Evolutionary conservation across 1,284 basidiomycete genomes (phyloP).

Genomic region (Xanthoconium separans): DNA sequence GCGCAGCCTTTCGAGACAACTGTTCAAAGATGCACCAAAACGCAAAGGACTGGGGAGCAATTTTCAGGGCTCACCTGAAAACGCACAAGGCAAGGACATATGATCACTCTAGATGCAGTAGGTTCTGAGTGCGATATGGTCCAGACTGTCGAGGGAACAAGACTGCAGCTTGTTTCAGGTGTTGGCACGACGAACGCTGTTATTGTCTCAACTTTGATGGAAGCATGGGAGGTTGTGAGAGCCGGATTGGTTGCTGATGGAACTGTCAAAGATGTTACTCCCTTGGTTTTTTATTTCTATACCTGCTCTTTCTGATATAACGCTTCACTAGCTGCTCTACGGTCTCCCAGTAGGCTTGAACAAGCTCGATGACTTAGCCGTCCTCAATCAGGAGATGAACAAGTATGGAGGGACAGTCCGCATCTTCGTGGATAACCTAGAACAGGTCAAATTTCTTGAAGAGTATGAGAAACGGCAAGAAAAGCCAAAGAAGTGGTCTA

Average conservation of each 20-base stretch:
- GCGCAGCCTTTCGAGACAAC: constrained; percentile 66
- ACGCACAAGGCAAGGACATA: constrained; percentile 64
- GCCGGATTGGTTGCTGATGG: constrained; percentile 71
- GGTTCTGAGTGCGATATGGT: constrained; percentile 8
- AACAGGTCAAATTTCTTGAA: constrained; percentile 68
- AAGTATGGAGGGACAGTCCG: constrained; percentile 56
- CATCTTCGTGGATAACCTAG: constrained; percentile 74
- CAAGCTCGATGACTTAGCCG: constrained; percentile 71
- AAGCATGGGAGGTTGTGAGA: constrained; percentile 73
- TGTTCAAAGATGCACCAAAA: constrained; percentile 71
- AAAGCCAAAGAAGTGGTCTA: constrained; percentile 58
- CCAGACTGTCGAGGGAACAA: constrained; percentile 73
- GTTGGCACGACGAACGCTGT: constrained; percentile 57
- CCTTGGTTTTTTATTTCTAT: not conserved
- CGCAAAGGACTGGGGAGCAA: constrained; percentile 61
- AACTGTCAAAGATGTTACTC: constrained; percentile 68
- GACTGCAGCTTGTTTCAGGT: constrained; percentile 61
- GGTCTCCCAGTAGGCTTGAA: constrained; percentile 70
- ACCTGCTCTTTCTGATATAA: constrained; percentile 4
- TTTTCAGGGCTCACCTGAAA: constrained; percentile 82
- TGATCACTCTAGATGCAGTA: not conserved
- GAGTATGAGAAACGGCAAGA: constrained; percentile 47
- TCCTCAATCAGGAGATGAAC: constrained; percentile 55
- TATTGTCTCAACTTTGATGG: constrained; percentile 78
- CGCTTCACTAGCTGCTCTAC: constrained; percentile 65